These are phyloP conservation scores for Solanum acaule DNA, from an alignment of 257 asterid genomes.

Conservation along the genomic window DNA sequence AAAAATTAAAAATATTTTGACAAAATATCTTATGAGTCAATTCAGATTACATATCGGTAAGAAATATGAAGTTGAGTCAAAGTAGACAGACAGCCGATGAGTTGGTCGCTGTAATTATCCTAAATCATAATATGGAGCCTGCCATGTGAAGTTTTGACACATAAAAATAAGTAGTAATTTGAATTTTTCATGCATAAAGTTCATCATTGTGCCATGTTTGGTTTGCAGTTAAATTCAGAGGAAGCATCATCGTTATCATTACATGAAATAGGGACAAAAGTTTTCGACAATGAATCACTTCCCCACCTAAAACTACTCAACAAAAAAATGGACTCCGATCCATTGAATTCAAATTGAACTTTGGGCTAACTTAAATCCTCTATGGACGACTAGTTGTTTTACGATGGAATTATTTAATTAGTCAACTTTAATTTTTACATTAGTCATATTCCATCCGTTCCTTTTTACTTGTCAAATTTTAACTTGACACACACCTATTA, in stretches of 20 bases:
- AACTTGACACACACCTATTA: not conserved
- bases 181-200: not conserved
- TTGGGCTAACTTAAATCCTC: not conserved
- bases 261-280: not conserved
- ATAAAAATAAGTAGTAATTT: not conserved
- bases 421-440: not conserved
- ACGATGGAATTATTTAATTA: not conserved
- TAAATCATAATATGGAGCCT: not conserved
- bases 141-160: not conserved
- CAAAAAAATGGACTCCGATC: not conserved
- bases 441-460: rapidly evolving
- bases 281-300: not conserved
- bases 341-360: not conserved
- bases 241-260: not conserved
- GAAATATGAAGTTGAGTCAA: not conserved
- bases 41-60: no score
- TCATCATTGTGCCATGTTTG: not conserved
- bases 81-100: not conserved
- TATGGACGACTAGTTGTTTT: not conserved
- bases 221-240: not conserved
- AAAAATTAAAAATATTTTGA: no score
- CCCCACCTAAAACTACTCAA: not conserved
- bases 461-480: no score
- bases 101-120: not conserved
- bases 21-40: no score